Percentiles rank a stretch among this genome's conserved stretches.
phyloP scores from a whole-genome alignment of 345 rosid species.

The Aegle marmelos region DNA sequence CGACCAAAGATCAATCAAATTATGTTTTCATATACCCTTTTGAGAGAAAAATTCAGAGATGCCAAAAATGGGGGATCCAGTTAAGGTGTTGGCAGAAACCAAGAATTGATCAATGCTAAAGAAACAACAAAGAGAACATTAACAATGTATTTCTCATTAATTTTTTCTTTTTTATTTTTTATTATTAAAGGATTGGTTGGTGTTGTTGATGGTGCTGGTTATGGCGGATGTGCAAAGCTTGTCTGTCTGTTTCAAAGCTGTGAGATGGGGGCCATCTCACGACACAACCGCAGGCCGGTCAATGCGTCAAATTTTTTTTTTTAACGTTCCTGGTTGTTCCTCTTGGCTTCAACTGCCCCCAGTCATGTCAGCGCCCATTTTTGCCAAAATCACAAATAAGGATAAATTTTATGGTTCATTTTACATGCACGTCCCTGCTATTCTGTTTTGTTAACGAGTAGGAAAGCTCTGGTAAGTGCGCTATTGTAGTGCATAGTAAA shows the following conservation, averaged over 20 bases:
- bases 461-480: too few species aligned
- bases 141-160: neutral
- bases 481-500: too few species aligned
- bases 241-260: neutral
- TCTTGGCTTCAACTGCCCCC: neutral
- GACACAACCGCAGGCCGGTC: neutral
- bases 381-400: too few species aligned
- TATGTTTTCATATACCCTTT: conserved; percentile 8
- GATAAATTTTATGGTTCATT: neutral
- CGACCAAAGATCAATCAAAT: neutral
- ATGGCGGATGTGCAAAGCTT: neutral
- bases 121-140: neutral
- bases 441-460: too few species aligned
- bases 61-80: neutral
- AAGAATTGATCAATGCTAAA: conserved; percentile 7
- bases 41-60: neutral
- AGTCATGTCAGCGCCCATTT: neutral
- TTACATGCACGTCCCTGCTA: neutral
- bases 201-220: neutral
- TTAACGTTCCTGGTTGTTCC: neutral
- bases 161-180: neutral
- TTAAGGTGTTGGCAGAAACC: neutral
- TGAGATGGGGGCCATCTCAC: conserved; percentile 4
- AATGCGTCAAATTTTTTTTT: conserved; percentile 9
- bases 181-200: neutral